Evolutionary conservation across 345 rosid genomes (phyloP).

Genomic region (Rhizophora apiculata): DNA sequence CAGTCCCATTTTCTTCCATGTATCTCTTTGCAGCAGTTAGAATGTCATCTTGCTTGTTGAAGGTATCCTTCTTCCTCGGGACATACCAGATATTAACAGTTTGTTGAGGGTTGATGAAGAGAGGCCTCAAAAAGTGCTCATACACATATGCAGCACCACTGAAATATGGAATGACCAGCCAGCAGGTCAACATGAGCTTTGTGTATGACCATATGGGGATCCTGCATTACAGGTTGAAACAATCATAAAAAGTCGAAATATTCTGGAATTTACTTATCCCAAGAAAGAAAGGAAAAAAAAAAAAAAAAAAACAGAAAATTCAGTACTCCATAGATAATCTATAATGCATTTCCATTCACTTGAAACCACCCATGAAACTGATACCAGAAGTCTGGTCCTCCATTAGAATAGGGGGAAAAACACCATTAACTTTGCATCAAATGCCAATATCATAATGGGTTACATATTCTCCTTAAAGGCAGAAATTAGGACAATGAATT

Average conservation of each 20-base stretch:
- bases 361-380: background rate
- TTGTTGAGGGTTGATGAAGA: slow-evolving; percentile 60
- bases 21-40: slow-evolving; percentile 86
- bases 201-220: slow-evolving; percentile 79
- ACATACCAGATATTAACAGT: slow-evolving; percentile 90
- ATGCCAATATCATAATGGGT: background rate
- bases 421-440: background rate
- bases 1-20: slow-evolving; percentile 81
- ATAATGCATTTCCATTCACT: background rate
- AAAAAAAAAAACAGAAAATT: background rate
- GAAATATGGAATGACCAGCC: slow-evolving; percentile 94
- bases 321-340: background rate
- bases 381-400: background rate
- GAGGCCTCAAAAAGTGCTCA: slow-evolving; percentile 76
- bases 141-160: slow-evolving; percentile 95
- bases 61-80: slow-evolving; percentile 69
- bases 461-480: background rate
- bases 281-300: background rate
- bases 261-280: background rate
- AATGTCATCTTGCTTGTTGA: slow-evolving; percentile 63
- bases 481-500: background rate
- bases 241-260: background rate
- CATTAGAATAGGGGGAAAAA: background rate
- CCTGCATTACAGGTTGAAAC: slow-evolving; percentile 41
- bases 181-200: slow-evolving; percentile 82